Evolutionary conservation across 768 basidiomycete species (phyloP), one percentile per base, ranked within the genome.

Genomic region (Amanita polypyramis): DNA sequence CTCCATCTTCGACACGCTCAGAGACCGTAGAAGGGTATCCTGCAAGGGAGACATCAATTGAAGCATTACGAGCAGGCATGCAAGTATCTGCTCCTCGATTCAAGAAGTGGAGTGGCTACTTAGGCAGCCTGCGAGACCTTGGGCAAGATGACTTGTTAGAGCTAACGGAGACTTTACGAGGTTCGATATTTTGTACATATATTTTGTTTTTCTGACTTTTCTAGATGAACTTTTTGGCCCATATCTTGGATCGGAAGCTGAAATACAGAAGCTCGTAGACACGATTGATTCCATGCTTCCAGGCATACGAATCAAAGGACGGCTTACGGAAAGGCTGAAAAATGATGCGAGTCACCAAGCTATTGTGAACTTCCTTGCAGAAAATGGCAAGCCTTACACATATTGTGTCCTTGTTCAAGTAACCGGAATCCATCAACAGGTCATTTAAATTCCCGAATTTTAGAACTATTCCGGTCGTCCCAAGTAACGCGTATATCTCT

Each of bases 281-380:
- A 62, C 59, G 32, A 60, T 80, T 12, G 71, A 73, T 34, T 33
- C 39, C 29, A 51, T 71, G 43, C 58, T 78, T 41, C 75, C 76
- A 34, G 76, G 76, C 5, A 69, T 74, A 23, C 65, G 74, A 29
- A 63, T 77, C 15, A 64, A 65, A 47, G 67, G 70, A 45, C 66
- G 71, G 41, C 65, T 76, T 15, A 49, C 42, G 39, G 53, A 53
- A 21, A 29, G 25, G 19, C 15, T 45, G 5, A 50, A 70, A 20
- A 46, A 57, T 2, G 33, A 58, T 19, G 44, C 62, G 9, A 64
- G 64, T 14, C 68, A 74, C 51, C 75, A 79, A 57, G 54, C 54
- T 21, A 66, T 79, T 23, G 65, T 69, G 12, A 56, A 65, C 49
- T 65, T 68, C 47, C 60, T 75, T 32, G 64, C 61, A 15, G 54